A percentile compares a stretch with the other conserved stretches of the same genome.
phyloP scores from a whole-genome alignment of 495 filamentous ascomycete genomes.

The Schizothecium vesticola region DNA sequence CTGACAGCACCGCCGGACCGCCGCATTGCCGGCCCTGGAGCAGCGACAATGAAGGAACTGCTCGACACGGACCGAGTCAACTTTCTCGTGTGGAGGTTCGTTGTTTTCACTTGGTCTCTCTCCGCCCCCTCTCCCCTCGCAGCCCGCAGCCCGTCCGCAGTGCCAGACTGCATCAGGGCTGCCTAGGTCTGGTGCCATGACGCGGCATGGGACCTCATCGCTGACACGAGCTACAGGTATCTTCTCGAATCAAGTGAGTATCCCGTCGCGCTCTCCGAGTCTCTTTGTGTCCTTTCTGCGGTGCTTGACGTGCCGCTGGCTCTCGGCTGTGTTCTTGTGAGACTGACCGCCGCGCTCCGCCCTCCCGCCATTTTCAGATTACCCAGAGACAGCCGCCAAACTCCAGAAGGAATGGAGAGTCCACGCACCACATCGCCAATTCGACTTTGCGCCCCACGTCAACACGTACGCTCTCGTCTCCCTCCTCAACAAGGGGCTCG shows the following conservation, averaged over 20 bases:
- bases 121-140: neutral
- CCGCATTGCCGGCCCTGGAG: constrained; percentile 20
- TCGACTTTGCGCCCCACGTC: constrained; percentile 72
- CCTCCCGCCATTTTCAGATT: constrained; percentile 41
- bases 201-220: constrained; percentile 1
- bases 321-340: constrained; percentile 16
- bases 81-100: constrained; percentile 97
- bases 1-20: constrained; percentile 21
- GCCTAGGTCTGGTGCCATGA: neutral
- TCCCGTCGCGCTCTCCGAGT: constrained; percentile 4
- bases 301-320: constrained; percentile 6
- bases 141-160: neutral
- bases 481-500: constrained; percentile 70
- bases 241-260: constrained; percentile 82
- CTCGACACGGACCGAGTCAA: constrained; percentile 93
- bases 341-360: constrained; percentile 30
- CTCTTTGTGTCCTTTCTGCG: constrained; percentile 13
- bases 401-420: constrained; percentile 77
- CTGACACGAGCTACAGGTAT: constrained; percentile 54
- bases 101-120: constrained; percentile 25
- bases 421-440: constrained; percentile 60
- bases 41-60: constrained; percentile 50
- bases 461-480: constrained; percentile 68
- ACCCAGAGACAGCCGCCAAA: constrained; percentile 69
- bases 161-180: neutral